Conservation (phyloP, 768 basidiomycete species). For the Trametes maxima region DNA sequence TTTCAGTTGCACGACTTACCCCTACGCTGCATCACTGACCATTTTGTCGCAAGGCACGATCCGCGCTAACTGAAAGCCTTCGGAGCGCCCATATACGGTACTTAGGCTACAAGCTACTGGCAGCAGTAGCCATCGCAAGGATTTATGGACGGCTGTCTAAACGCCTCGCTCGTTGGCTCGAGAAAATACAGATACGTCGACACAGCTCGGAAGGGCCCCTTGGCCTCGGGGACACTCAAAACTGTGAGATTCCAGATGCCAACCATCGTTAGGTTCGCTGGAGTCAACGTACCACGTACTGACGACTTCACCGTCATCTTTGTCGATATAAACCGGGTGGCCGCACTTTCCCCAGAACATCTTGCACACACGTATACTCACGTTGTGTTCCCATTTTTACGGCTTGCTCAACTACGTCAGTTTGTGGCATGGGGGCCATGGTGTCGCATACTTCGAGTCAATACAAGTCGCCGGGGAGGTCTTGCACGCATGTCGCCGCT, state of each 20-base stretch:
- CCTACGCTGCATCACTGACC: no score
- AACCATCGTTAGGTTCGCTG: slow-evolving; percentile 21
- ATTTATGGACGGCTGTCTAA: no score
- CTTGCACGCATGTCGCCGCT: slow-evolving; percentile 1
- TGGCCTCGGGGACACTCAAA: not conserved
- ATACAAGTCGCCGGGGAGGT: slow-evolving; percentile 15
- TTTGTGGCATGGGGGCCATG: slow-evolving; percentile 20
- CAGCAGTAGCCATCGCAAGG: no score
- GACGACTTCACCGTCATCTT: slow-evolving; percentile 3
- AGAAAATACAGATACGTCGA: no score
- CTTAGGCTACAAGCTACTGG: no score
- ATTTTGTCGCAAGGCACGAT: no score
- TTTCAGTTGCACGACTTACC: no score
- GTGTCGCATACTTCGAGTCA: slow-evolving; percentile 18
- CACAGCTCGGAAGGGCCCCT: no score
- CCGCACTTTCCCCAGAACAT: not conserved
- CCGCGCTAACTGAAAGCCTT: no score
- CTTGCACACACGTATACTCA: not conserved
- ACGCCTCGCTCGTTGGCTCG: not conserved
- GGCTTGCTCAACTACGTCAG: slow-evolving; percentile 12
- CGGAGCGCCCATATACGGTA: no score
- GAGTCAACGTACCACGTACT: slow-evolving; percentile 19
- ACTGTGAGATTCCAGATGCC: slow-evolving; percentile 22
- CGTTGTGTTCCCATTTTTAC: slow-evolving; percentile 10
- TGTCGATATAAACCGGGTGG: not conserved